These are phyloP conservation scores for Diophrys appendiculata DNA, from an alignment of 73 alveolate species.

Conservation along the genomic window DNA sequence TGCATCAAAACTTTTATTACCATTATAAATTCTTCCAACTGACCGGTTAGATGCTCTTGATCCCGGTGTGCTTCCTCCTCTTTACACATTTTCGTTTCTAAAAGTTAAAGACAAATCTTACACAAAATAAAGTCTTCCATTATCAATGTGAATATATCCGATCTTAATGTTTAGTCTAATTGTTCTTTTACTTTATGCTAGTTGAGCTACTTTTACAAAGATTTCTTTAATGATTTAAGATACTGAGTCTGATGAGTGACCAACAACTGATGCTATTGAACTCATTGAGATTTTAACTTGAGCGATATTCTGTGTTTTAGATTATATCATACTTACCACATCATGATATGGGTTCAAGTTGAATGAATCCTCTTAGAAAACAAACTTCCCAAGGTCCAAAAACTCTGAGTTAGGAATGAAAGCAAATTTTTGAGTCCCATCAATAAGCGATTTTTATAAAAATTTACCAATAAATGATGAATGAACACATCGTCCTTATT, in stretches of 20 bases:
- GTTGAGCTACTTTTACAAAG: background rate
- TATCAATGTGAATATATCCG: conserved; percentile 6
- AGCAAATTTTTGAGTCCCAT: background rate
- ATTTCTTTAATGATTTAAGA: conserved; percentile 18
- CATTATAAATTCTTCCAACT: background rate
- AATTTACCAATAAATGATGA: conserved; percentile 8
- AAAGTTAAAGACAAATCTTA: background rate
- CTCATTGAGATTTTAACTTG: background rate
- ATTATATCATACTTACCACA: conserved; percentile 9
- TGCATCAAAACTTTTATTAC: conserved; percentile 3
- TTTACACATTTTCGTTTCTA: background rate
- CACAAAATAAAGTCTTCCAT: conserved; percentile 5
- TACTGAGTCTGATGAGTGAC: conserved; percentile 16
- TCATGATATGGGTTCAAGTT: background rate
- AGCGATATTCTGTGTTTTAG: too few species aligned
- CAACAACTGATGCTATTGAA: conserved; percentile 27
- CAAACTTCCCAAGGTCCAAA: conserved; percentile 17
- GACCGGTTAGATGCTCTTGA: conserved; percentile 1
- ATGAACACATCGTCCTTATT: conserved; percentile 4
- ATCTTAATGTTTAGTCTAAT: conserved; percentile 18
- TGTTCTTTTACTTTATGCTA: conserved; percentile 6
- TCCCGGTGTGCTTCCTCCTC: background rate
- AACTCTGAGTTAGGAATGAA: conserved; percentile 23
- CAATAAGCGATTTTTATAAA: background rate
- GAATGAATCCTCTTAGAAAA: background rate